Evolutionary conservation across 768 basidiomycete genomes (phyloP), one percentile per base, ranked within the genome.

Genomic region (Tulasnella sp.): DNA sequence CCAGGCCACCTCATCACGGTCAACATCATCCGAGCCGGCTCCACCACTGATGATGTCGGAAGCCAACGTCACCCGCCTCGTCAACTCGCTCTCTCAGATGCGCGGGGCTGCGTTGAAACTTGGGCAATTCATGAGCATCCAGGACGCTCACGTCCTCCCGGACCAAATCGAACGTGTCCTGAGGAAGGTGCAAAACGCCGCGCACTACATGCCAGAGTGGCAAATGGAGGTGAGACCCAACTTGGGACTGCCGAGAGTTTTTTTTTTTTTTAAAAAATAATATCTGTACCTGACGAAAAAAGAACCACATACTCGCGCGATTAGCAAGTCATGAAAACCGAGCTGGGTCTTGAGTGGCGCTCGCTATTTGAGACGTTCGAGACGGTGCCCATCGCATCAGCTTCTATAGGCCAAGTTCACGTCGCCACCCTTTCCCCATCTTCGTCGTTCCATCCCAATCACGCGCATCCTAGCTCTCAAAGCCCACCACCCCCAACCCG

Each of bases 151-250:
- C 63, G 73, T 88, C 38, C 75, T 99, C 1, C 89, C 93, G 0
- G 80, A 86, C 0, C 91, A 94, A 63, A 71, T 97, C 2, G 92
- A 97, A 66, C 78, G 80, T 55, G 85, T 99, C 29, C 83, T 99
- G 65, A 80, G 91, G 52, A 76, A 85, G 27, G 93, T 99, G 0
- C 94, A 98, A 68, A 89, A 94, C 64, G 83, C 85, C 64, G 94
- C 94, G 1, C 91, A 99, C 70, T 97, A 97, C 69, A 99, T 99
- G 94, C 94, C 94, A 0, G 86, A 94, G 64, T 93, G 87, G 87
- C 94, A 99, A 68, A 87, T 97, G 83, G 87, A 93, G 80, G 93
- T 90, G 15, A 19, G 71, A 10, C 10, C 17, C 5, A 31, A 17
- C 41, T 4, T 25, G 53, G 27, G 34, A 25, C 31, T 51, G 9